Percentiles rank a stretch among this genome's conserved stretches.
phyloP scores from a whole-genome alignment of 2,329 filamentous ascomycete species.

The Pseudocercospora macadamiae region DNA sequence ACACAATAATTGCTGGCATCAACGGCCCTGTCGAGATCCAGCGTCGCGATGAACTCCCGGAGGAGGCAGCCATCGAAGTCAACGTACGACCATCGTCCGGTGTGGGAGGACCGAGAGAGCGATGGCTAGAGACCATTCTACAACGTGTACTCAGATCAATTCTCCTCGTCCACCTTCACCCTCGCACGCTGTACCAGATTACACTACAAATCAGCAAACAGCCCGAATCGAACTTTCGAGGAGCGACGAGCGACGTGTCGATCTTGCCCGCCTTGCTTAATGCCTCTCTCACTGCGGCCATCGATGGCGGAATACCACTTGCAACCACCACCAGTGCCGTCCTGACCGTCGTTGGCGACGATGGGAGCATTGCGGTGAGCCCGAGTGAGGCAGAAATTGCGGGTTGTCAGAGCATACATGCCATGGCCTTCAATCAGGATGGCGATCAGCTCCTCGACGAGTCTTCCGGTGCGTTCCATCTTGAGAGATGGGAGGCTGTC shows the following conservation, averaged over 20 bases:
- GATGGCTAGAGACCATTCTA: slow-evolving; percentile 78
- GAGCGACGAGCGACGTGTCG: slow-evolving; percentile 65
- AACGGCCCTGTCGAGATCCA: slow-evolving; percentile 92
- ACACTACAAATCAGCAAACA: slow-evolving; percentile 68
- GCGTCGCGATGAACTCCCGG: slow-evolving; percentile 85
- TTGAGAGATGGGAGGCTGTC: slow-evolving; percentile 74
- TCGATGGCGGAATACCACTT: slow-evolving; percentile 82
- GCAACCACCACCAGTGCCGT: slow-evolving; percentile 70
- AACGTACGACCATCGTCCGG: slow-evolving; percentile 84
- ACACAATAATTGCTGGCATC: slow-evolving; percentile 79
- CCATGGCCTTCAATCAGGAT: slow-evolving; percentile 77
- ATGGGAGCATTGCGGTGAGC: slow-evolving; percentile 47
- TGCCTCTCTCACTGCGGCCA: slow-evolving; percentile 73
- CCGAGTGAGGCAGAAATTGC: slow-evolving; percentile 67
- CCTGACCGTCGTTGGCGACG: slow-evolving; percentile 60
- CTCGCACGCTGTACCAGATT: slow-evolving; percentile 76
- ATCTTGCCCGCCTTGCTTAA: slow-evolving; percentile 83
- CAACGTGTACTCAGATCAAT: slow-evolving; percentile 73
- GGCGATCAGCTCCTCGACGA: slow-evolving; percentile 76
- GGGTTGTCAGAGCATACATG: slow-evolving; percentile 72
- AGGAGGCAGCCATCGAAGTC: slow-evolving; percentile 89
- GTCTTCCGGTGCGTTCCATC: slow-evolving; percentile 77
- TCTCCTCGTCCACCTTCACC: slow-evolving; percentile 74
- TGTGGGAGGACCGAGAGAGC: slow-evolving; percentile 64
- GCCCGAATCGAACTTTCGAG: slow-evolving; percentile 59